Evolutionary conservation across 257 asterid genomes (phyloP), one percentile per base, ranked within the genome.

Genomic region (Avicennia marina): DNA sequence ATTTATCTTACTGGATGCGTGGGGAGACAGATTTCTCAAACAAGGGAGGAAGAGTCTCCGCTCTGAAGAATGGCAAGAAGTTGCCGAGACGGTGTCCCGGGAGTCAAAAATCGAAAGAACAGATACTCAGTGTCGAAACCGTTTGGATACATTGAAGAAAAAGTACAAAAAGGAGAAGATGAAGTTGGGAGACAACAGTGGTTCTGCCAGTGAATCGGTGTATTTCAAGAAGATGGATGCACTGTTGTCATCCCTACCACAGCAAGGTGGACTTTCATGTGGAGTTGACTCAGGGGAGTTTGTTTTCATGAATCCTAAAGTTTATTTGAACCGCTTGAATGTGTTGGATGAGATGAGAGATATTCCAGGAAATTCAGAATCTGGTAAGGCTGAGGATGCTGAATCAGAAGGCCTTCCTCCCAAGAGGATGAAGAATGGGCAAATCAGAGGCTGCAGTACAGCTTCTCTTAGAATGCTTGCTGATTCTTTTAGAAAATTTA

Each of bases 51-150:
- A 91, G 66, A 88, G 96, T 57, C 97, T 91, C 38, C 84, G 95
- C 18, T 83, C 86, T 0, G 97, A 88, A 57, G 96, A 91, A 65
- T 91, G 97, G 97, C 95, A 85, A 69, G 97, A 83, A 68, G 97
- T 91, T 19, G 86, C 97, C 0, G 93, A 81, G 27, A 83, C 73
- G 69, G 98, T 91, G 7, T 81, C 88, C 0, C 87, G 65, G 36
- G 84, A 75, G 12, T 88, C 95, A 0, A 83, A 69, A 40, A 71
- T 85, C 7, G 94, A 81, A 49, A 71, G 98, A 34, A 85, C 96
- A 0, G 95, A 88, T 56, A 80, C 95, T 16, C 98, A 91, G 50
- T 91, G 98, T 63, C 66, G 97, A 13, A 91, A 85, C 56, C 95
- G 97, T 48, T 67, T 91, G 69, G 98, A 88, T 43, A 91, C 98